Evolutionary conservation across 768 basidiomycete species (phyloP), one percentile per base, ranked within the genome.

Genomic region (Hemileccinum rubropunctum): DNA sequence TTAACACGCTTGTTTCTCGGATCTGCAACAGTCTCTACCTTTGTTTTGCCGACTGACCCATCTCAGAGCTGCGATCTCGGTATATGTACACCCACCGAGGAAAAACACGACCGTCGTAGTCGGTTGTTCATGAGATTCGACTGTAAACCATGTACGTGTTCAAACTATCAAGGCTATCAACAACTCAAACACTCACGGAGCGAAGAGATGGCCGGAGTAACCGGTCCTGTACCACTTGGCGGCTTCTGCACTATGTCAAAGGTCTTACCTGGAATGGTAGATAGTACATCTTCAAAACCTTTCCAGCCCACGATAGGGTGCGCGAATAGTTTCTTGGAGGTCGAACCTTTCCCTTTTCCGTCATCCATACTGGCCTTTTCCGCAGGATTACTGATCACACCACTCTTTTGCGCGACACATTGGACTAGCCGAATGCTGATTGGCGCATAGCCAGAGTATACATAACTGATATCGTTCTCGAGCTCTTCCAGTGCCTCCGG

Each of bases 271-370:
- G 93, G 90, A 47, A 98, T 84, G 46, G 77, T 75, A 32, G 79
- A 79, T 18, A 97, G 65, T 13, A 91, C 80, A 60, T 98, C 95
- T 68, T 98, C 97, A 62, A 99, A 93, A 20, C 94, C 95, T 67
- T 90, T 95, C 95, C 95, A 99, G 3, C 95, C 95, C 9, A 88
- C 81, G 51, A 99, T 88, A 2, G 92, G 88, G 67, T 97, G 94
- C 1, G 94, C 93, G 63, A 84, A 86, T 35, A 88, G 76, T 64
- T 83, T 84, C 45, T 72, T 74, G 21, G 66, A 57, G n/a, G 66
- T 50, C 13, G 60, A 48, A 39, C 68, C 72, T 47, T 71, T 74
- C 39, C 70, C 71, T 50, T 66, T 72, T 18, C 65, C 72, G n/a
- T 69, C 72, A 35, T 72, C 74, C 37, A 59, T 62, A 46, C 66